phyloP scores from a whole-genome alignment of 805 yeast species.

The Sugiyamaella americana region DNA sequence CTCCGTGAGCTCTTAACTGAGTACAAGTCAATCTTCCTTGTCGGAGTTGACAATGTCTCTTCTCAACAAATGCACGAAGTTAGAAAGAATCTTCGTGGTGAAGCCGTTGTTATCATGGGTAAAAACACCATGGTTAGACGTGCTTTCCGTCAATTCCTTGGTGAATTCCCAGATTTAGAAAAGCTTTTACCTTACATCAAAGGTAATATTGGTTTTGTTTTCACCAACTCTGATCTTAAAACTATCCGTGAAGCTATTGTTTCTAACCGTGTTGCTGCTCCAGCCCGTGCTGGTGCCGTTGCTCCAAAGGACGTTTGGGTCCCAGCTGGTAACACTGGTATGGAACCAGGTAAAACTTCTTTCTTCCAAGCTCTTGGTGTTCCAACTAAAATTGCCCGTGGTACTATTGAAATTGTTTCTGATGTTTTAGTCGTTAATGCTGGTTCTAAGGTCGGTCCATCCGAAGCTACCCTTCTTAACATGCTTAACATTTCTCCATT shows the following conservation, averaged over 20 bases:
- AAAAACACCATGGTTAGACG: constrained; percentile 99
- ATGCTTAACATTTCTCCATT: constrained; percentile 99
- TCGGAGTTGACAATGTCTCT: constrained; percentile 99
- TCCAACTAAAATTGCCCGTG: constrained; percentile 99
- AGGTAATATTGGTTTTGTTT: constrained; percentile 99
- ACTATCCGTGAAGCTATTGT: constrained; percentile 80
- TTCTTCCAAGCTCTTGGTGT: constrained; percentile 99
- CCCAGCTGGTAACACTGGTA: constrained; percentile 99
- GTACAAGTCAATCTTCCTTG: constrained; percentile 96
- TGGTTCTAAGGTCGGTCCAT: constrained; percentile 91
- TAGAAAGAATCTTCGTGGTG: constrained; percentile 94
- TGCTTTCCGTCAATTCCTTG: constrained; percentile 93
- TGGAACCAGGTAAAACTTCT: constrained; percentile 99
- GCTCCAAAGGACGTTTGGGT: constrained; percentile 98
- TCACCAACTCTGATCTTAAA: constrained; percentile 96
- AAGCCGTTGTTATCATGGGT: constrained; percentile 97
- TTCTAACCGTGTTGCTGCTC: constrained; percentile 98
- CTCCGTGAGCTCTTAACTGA: constrained; percentile 93
- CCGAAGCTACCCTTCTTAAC: constrained; percentile 98
- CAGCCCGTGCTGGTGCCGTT: constrained; percentile 99
- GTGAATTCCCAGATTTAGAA: constrained; percentile 95
- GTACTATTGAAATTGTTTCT: constrained; percentile 98
- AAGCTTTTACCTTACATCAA: constrained; percentile 87
- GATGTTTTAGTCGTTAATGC: constrained; percentile 93
- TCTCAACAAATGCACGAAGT: constrained; percentile 99